phyloP scores from a whole-genome alignment of 169 alveolate species.

The Cryptosporidium andersoni region DNA sequence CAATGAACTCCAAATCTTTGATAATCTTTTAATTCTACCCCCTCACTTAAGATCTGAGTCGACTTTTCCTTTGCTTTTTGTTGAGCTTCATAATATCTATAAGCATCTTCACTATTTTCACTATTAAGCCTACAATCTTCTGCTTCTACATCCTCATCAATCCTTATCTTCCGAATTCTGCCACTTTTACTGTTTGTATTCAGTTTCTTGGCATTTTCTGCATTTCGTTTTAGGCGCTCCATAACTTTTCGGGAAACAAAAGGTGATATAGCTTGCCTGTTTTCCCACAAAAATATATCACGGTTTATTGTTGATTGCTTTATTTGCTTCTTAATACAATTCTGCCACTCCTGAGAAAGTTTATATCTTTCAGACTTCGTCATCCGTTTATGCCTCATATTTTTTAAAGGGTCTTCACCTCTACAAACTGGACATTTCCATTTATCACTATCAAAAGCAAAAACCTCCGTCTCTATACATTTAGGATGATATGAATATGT shows the following conservation, averaged over 20 bases:
- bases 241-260: conserved; percentile 82
- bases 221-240: conserved; percentile 77
- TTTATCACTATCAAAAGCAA: conserved; percentile 79
- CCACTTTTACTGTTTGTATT: conserved; percentile 3
- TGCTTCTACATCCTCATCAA: conserved; percentile 15
- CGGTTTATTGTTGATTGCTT: conserved; percentile 81
- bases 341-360: conserved; percentile 82
- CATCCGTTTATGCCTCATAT: conserved; percentile 88
- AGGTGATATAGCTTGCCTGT: conserved; percentile 81
- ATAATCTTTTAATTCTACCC: conserved; percentile 86
- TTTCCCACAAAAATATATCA: conserved; percentile 82
- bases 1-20: conserved; percentile 91
- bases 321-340: conserved; percentile 80
- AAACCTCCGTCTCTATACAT: conserved; percentile 85
- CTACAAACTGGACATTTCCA: conserved; percentile 91
- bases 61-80: conserved; percentile 46
- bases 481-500: conserved; percentile 88
- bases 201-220: conserved; percentile 67
- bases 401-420: conserved; percentile 87
- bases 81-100: conserved; percentile 54
- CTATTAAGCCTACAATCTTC: neutral
- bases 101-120: conserved; percentile 24
- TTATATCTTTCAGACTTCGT: conserved; percentile 83
- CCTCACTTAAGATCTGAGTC: conserved; percentile 76
- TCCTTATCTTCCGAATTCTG: neutral